Conservation (phyloP, 805 yeast genomes). For the Metschnikowia aberdeeniae region DNA sequence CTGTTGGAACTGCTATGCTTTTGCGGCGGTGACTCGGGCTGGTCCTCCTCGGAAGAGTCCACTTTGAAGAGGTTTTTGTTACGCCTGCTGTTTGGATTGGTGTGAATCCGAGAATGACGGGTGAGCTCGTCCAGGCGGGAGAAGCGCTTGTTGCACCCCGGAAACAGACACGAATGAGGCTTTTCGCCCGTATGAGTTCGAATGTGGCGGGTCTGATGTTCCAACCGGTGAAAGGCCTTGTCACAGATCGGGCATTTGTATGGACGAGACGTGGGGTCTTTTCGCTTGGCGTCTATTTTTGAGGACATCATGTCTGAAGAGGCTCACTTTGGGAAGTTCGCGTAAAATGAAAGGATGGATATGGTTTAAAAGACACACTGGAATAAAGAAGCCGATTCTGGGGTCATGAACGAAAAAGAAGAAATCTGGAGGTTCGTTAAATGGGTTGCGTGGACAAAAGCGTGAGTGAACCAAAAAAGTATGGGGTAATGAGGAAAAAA, state of each 20-base stretch:
- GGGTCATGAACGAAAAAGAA: too few relatives aligned
- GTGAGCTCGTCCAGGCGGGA: conserved; percentile 72
- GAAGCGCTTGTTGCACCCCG: conserved; percentile 65
- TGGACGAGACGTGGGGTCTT: conserved; percentile 40
- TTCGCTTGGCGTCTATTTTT: conserved; percentile 15
- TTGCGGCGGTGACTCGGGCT: not conserved
- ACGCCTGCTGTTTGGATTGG: conserved; percentile 63
- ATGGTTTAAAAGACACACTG: not conserved
- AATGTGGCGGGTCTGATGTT: conserved; percentile 75
- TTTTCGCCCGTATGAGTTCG: conserved; percentile 81
- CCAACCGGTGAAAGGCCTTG: conserved; percentile 70
- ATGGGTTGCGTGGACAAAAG: conserved; percentile 1
- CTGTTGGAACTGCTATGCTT: not conserved
- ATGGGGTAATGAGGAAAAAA: conserved; percentile 18
- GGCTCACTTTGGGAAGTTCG: too few relatives aligned
- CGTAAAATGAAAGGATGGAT: not conserved
- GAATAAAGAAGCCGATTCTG: too few relatives aligned
- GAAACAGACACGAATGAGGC: conserved; percentile 72
- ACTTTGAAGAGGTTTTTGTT: conserved; percentile 40
- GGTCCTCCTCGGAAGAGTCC: not conserved
- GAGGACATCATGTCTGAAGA: conserved; percentile 12
- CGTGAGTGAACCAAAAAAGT: conserved; percentile 8
- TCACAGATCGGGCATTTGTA: conserved; percentile 72
- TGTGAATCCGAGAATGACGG: conserved; percentile 68
- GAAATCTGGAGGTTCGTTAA: not conserved